Evolutionary conservation across 1,284 basidiomycete species (phyloP), one percentile per base, ranked within the genome.

Genomic region (Phellinidium pouzarii): DNA sequence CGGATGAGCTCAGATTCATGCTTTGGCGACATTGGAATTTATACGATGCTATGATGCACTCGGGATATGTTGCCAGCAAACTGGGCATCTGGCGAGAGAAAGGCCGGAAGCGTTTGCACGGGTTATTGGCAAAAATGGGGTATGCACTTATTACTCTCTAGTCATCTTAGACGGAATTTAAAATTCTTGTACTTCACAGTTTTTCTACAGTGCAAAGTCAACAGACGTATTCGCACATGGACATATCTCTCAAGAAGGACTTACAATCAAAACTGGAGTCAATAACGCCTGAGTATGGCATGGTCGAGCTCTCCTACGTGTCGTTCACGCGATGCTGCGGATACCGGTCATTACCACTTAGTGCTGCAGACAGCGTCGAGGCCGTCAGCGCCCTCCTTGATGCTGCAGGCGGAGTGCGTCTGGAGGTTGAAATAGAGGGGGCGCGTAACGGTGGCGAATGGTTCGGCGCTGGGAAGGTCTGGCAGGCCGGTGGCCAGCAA

Each of bases 71-170:
- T 12, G 95, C 94, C 1, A 86, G 88, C 40, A 94, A 94, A 67
- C 77, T 99, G 59, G 93, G 93, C 1, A 89, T 97, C 48, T 99
- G 96, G 96, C 90, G 90, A 63, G 95, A 99, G 65, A 81, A 83
- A 50, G 96, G 96, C 3, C 76, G 88, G 54, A 94, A 92, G 65
- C 81, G 86, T 57, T 70, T 99, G 48, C 91, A 89, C 1, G 94
- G 94, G 1, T 72, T 99, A 55, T 73, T 99, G 29, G 96, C 96
- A 23, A 99, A 99, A 75, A 99, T 99, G 94, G 96, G 96, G 93
- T 95, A 66, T 58, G 80, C 17, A 20, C 14, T 19, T 12, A 11
- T 11, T 5, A 20, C 23, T 47, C 19, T 37, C 34, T 29, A 4
- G 14, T 26, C 23, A 23, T 45, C 8, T 20, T 6, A 29, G 14